These are phyloP conservation scores for Podospora tetraspora DNA, from an alignment of 495 filamentous ascomycete species.

Conservation along the genomic window DNA sequence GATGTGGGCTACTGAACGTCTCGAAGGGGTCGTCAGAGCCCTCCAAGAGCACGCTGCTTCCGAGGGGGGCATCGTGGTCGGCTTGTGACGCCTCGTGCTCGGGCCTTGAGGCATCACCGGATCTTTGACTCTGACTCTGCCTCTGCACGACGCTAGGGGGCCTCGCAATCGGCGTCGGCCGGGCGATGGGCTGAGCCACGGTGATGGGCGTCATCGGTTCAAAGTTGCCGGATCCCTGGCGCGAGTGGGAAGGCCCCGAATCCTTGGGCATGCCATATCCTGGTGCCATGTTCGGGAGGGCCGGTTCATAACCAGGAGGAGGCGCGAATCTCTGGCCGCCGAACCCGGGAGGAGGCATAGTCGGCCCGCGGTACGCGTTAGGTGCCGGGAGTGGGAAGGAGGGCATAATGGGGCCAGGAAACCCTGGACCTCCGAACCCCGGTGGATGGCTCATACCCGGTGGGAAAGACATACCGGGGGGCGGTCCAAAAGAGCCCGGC, in stretches of 20 bases:
- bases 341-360: background rate
- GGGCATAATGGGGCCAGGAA: conserved; percentile 16
- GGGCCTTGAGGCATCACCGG: conserved; percentile 39
- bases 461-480: conserved; percentile 33
- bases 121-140: conserved; percentile 31
- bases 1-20: conserved; percentile 11
- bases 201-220: conserved; percentile 34
- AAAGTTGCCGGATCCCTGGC: conserved; percentile 42
- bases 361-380: background rate
- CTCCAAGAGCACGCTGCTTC: conserved; percentile 88
- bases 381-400: conserved; percentile 41
- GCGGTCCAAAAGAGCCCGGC: conserved; percentile 35
- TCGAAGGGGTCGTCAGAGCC: conserved; percentile 55
- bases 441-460: conserved; percentile 31
- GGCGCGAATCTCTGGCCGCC: background rate
- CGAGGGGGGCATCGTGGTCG: conserved; percentile 71
- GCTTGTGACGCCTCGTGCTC: conserved; percentile 16
- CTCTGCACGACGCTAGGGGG: conserved; percentile 65
- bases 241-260: conserved; percentile 35
- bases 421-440: conserved; percentile 36
- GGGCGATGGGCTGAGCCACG: conserved; percentile 59
- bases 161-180: conserved; percentile 82
- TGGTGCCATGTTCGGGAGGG: background rate
- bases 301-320: conserved; percentile 13
- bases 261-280: conserved; percentile 26